Conservation (phyloP, 345 rosid genomes). For the Gossypium ekmanianum region DNA sequence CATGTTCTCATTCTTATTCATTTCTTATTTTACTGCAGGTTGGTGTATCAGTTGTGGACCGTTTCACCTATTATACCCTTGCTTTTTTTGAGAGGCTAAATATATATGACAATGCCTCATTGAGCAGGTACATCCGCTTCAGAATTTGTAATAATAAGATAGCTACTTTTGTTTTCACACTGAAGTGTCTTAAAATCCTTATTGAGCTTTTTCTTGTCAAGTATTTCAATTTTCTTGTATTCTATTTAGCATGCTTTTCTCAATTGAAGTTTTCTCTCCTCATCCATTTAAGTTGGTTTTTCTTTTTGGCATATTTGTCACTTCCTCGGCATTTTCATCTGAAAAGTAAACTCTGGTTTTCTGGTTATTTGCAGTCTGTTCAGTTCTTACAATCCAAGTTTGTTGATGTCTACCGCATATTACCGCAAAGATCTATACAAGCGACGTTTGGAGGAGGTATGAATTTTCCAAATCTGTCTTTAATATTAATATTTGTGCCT, state of each 20-base stretch:
- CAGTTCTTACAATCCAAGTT: constrained; percentile 65
- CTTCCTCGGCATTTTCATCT: constrained; percentile 1
- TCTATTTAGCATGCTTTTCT: not conserved
- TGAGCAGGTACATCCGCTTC: constrained; percentile 59
- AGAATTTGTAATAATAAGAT: not conserved
- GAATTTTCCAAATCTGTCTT: not conserved
- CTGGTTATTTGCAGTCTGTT: constrained; percentile 64
- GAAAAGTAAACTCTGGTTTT: constrained; percentile 8
- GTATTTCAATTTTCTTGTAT: not conserved
- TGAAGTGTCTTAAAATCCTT: not conserved
- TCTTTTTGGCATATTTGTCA: not conserved
- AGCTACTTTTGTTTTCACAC: not conserved
- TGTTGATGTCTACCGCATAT: constrained; percentile 85
- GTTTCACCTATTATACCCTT: constrained; percentile 89
- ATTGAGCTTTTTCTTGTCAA: not conserved
- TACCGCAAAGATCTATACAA: constrained; percentile 77
- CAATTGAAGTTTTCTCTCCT: not conserved
- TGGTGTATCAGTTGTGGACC: constrained; percentile 95
- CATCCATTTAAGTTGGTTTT: not conserved
- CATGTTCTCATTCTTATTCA: constrained; percentile 11
- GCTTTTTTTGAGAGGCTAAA: constrained; percentile 89
- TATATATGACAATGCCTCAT: constrained; percentile 84
- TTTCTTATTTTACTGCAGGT: constrained; percentile 43
- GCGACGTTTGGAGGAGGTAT: constrained; percentile 55
- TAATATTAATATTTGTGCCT: not conserved